These are phyloP conservation scores for Yamadazyma blattariae DNA, from an alignment of 1,139 yeast species.

Conservation along the genomic window DNA sequence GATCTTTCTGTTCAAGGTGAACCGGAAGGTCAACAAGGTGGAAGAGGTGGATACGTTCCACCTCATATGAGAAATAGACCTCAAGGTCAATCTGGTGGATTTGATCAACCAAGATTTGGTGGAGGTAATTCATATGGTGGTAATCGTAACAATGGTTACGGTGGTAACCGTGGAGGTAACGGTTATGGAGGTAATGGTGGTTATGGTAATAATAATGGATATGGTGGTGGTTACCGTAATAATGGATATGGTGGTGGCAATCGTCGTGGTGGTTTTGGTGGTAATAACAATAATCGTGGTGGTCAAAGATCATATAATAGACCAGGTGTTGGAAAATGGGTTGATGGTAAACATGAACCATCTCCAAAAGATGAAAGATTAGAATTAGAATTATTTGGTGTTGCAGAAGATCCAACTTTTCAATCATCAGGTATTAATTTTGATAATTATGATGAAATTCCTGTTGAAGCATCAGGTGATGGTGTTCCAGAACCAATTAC, in stretches of 20 bases:
- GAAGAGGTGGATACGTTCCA: constrained; percentile 58
- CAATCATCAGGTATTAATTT: constrained; percentile 98
- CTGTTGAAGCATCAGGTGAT: constrained; percentile 96
- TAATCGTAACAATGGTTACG: too few relatives aligned
- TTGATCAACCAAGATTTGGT: constrained; percentile 6
- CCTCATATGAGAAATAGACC: constrained; percentile 58
- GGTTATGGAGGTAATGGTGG: too few relatives aligned
- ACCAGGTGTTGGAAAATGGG: constrained; percentile 70
- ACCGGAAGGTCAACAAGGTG: constrained; percentile 11
- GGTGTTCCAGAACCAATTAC: constrained; percentile 92
- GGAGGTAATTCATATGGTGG: constrained; percentile 10
- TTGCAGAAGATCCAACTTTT: constrained; percentile 74
- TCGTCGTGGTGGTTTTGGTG: constrained; percentile 19
- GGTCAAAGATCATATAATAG: constrained; percentile 25
- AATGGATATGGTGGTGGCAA: constrained; percentile 19
- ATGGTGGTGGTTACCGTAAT: constrained; percentile 14
- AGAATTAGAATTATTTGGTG: constrained; percentile 85
- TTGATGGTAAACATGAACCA: constrained; percentile 86
- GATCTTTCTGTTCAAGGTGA: constrained; percentile 35
- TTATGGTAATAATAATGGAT: constrained; percentile 23
- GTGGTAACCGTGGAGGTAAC: constrained; percentile 13
- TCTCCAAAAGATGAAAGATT: constrained; percentile 67
- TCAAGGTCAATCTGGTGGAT: constrained; percentile 4
- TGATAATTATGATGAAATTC: constrained; percentile 97
- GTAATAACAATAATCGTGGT: constrained; percentile 20